Percentiles rank a stretch among this genome's conserved stretches.
Conservation (phyloP, 169 alveolate genomes). For the Ichthyophthirius multifiliis region DNA sequence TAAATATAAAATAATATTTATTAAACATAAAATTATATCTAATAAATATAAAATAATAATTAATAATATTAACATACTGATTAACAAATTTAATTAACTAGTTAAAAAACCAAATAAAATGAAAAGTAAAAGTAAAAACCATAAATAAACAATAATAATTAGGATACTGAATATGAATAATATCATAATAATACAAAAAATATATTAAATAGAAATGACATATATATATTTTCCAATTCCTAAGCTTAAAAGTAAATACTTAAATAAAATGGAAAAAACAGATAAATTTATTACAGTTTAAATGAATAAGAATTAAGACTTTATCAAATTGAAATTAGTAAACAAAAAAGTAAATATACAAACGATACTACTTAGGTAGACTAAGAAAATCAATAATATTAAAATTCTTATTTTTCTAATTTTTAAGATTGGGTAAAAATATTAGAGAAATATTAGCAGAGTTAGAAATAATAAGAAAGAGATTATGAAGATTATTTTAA, state of each 20-base stretch:
- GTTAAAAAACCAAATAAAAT: too few relatives aligned
- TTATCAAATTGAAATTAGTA: neutral
- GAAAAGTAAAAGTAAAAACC: too few relatives aligned
- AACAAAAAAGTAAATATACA: neutral
- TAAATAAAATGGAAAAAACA: neutral
- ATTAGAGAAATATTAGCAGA: neutral
- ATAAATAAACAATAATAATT: too few relatives aligned
- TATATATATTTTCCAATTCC: neutral
- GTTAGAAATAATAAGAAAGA: neutral
- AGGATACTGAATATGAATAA: too few relatives aligned
- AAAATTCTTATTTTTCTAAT: neutral
- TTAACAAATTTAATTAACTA: too few relatives aligned
- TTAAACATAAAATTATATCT: too few relatives aligned
- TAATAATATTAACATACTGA: too few relatives aligned
- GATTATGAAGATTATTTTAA: neutral
- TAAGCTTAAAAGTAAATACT: neutral
- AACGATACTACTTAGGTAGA: neutral
- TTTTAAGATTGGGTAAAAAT: neutral
- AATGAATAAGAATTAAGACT: neutral
- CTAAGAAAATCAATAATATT: neutral
- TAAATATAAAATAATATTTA: too few relatives aligned
- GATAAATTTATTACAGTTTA: neutral
- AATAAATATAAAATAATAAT: too few relatives aligned
- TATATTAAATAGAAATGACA: neutral
- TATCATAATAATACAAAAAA: too few relatives aligned